Evolutionary conservation across 345 rosid genomes (phyloP), one percentile per base, ranked within the genome.

Genomic region (Diplotaxis tenuifolia): DNA sequence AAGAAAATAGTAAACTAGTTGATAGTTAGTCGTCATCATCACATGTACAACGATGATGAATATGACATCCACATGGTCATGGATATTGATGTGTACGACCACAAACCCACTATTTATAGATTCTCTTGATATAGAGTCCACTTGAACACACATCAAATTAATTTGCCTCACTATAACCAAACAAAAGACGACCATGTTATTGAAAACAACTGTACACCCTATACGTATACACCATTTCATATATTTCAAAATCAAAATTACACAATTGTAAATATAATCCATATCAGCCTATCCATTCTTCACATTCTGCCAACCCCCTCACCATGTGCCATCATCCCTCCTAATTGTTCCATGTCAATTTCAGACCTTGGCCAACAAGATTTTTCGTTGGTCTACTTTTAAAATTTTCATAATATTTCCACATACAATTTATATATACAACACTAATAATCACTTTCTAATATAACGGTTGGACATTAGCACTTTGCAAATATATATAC

Each of bases 151-250:
- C 34, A 31, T 47, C 75, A 63, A 27, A 69, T 57, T 54, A 32
- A 70, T 34, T 23, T 70, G 72, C 80, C 47, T 57, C 67, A 9
- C 67, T 64, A 76, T 76, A 32, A 76, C 67, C 72, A 76, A 76
- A 76, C 80, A 76, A 76, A 76, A 70, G 23, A 76, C 52, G 75
- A 76, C 80, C 75, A 70, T 76, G 72, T 76, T 70, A 57, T 57
- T 70, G 79, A 76, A 45, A 76, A 70, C 79, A 76, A 76, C 71
- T 28, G 2, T 68, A 38, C 64, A n/a, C 47, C 32, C 27, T 22
- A 66, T 50, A 49, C 16, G 56, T 53, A 57, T 20, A 23, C 5
- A 67, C 23, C 45, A 52, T 54, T 31, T 34, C 16, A 40, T 31
- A 15, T 6, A 28, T 25, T 53, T 53, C 58, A 53, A 53, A 53